Evolutionary conservation across 306 rosid species (phyloP), one percentile per base, ranked within the genome.

Genomic region (Cicer cuneatum): DNA sequence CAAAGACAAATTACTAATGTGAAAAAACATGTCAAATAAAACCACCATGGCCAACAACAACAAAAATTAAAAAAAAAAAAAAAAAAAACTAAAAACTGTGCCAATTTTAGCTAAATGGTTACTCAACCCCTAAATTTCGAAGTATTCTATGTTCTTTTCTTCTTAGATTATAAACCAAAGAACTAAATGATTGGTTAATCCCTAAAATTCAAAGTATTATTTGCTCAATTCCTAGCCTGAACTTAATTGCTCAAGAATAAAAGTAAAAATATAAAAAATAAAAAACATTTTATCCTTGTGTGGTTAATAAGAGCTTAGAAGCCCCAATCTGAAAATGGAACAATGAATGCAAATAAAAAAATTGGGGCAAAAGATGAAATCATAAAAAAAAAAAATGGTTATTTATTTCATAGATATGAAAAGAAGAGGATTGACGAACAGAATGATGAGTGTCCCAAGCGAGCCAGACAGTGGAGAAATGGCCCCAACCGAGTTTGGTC

Each of bases 401-500:
- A 6, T 62, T 63, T 33, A 47, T 3, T 13, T 13, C n/a, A 7
- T 0, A 18, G 13, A 65, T 42, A 6, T 11, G n/a, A 48, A 40
- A 48, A 66, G 51, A 8, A 5, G 16, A 41, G 29, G 14, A 4
- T 4, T 39, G 78, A 93, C 96, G 33, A 86, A 77, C 81, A 83
- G 84, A 60, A 63, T 66, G 75, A 46, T 66, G 89, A 42, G 80
- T 78, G 74, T 93, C 98, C 97, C 96, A 93, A 18, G 98, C 97
- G 76, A 93, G 98, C 97, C 97, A 93, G 24, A 93, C 97, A 13
- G 98, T 91, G 78, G 98, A 93, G 89, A 93, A 93, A 78, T 93
- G 98, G 12, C 98, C 98, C 98, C 97, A 93, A 21, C 98, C 98
- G 51, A 93, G 98, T 85, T 93, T 93, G 79, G 84, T 88, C 91